Conservation (phyloP, 192 early-diverging fungal species). For the Linderina pennispora region DNA sequence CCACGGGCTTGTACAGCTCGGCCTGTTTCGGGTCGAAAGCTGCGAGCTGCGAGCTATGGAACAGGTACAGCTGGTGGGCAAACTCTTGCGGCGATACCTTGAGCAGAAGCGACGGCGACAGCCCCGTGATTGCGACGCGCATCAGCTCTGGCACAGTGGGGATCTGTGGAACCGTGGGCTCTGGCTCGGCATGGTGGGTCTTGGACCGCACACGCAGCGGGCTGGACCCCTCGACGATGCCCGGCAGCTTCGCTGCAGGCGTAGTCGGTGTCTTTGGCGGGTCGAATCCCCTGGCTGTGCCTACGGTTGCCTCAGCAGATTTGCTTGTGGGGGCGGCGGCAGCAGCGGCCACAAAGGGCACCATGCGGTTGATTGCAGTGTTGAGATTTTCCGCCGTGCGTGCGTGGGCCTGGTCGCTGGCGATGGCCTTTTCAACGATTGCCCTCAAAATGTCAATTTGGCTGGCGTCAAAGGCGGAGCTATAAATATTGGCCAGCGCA, state of each 20-base stretch:
- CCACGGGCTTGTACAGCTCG: constrained; percentile 28
- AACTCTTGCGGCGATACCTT: constrained; percentile 53
- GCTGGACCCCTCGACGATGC: constrained; percentile 1
- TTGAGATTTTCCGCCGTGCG: too few relatives aligned
- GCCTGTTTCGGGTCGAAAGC: constrained; percentile 30
- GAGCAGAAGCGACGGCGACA: constrained; percentile 58
- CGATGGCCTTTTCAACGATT: constrained; percentile 7
- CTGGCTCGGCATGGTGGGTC: constrained; percentile 36
- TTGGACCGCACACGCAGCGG: constrained; percentile 32
- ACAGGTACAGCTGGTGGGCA: constrained; percentile 64
- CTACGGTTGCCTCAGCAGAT: neutral
- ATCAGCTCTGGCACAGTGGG: constrained; percentile 39
- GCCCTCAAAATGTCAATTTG: constrained; percentile 23
- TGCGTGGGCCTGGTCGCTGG: too few relatives aligned
- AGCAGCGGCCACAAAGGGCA: constrained; percentile 5
- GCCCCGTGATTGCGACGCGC: constrained; percentile 51
- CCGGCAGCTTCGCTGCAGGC: constrained; percentile 9
- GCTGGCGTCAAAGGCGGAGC: constrained; percentile 14
- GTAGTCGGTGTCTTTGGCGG: neutral
- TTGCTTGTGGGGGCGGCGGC: constrained; percentile 1
- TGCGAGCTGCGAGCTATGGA: constrained; percentile 47
- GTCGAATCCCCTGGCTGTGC: neutral
- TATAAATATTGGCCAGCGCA: constrained; percentile 20
- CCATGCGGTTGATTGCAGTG: constrained; percentile 31
- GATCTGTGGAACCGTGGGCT: constrained; percentile 32